phyloP scores from a whole-genome alignment of 164 flowering plant genomes.

The Buxus sempervirens region DNA sequence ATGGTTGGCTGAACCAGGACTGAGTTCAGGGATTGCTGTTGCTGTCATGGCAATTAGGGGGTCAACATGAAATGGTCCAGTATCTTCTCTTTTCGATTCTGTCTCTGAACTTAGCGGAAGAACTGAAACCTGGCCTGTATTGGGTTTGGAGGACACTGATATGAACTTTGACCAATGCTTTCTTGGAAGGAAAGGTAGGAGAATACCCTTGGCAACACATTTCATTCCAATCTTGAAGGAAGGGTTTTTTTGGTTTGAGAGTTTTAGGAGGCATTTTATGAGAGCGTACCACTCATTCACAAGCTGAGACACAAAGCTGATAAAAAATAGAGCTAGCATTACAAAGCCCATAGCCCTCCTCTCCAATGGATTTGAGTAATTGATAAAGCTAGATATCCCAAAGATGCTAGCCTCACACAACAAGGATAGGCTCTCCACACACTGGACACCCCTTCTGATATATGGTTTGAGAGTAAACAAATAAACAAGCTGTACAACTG shows the following conservation, averaged over 20 bases:
- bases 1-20: conserved; percentile 40
- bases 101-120: conserved; percentile 30
- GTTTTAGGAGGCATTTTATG: conserved; percentile 32
- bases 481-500: conserved; percentile 40
- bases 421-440: conserved; percentile 47
- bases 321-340: conserved; percentile 45
- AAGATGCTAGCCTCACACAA: conserved; percentile 53
- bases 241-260: conserved; percentile 35
- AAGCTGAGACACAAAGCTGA: conserved; percentile 40
- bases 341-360: conserved; percentile 26
- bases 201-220: conserved; percentile 44
- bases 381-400: conserved; percentile 24
- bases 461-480: conserved; percentile 45
- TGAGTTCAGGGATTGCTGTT: conserved; percentile 46
- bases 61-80: conserved; percentile 8
- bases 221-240: conserved; percentile 45
- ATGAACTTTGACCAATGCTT: conserved; percentile 41
- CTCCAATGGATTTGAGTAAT: conserved; percentile 14
- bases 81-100: conserved; percentile 21
- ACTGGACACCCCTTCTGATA: conserved; percentile 42
- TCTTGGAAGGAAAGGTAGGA: conserved; percentile 52
- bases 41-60: conserved; percentile 41
- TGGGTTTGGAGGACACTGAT: conserved; percentile 29
- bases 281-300: conserved; percentile 55
- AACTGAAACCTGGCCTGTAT: conserved; percentile 37